These are phyloP conservation scores for Clarkia xantiana DNA, from an alignment of 345 rosid genomes.

Conservation along the genomic window DNA sequence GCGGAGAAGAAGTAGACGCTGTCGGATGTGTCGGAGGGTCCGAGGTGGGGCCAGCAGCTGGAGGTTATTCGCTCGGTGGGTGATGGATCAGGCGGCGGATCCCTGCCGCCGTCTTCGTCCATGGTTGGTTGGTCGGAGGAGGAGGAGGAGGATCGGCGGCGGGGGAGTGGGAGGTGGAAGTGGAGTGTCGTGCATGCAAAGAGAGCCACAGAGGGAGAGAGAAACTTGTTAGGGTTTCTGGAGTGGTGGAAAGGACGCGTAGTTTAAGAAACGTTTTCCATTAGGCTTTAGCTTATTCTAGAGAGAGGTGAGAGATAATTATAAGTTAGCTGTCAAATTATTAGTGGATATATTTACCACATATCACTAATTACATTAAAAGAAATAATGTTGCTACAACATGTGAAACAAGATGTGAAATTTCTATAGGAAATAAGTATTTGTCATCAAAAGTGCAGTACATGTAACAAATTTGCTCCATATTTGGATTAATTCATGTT, in stretches of 20 bases:
- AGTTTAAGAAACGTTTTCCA: background rate
- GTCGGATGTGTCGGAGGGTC: conserved; percentile 22
- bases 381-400: too few species aligned
- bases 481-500: too few species aligned
- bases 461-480: too few species aligned
- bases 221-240: conserved; percentile 2
- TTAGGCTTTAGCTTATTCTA: too few species aligned
- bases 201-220: background rate
- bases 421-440: too few species aligned
- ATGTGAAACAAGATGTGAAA: too few species aligned
- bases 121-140: background rate
- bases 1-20: conserved; percentile 28
- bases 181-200: background rate
- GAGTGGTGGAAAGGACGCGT: conserved; percentile 11
- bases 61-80: conserved; percentile 7
- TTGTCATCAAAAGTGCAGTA: too few species aligned
- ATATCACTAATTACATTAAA: too few species aligned
- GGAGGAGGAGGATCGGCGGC: background rate
- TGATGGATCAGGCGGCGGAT: conserved; percentile 13
- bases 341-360: too few species aligned
- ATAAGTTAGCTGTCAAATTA: too few species aligned
- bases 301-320: too few species aligned
- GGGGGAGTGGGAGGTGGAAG: background rate
- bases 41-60: conserved; percentile 25
- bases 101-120: conserved; percentile 8